phyloP scores from a whole-genome alignment of 306 rosid genomes.

The Prunus mira region DNA sequence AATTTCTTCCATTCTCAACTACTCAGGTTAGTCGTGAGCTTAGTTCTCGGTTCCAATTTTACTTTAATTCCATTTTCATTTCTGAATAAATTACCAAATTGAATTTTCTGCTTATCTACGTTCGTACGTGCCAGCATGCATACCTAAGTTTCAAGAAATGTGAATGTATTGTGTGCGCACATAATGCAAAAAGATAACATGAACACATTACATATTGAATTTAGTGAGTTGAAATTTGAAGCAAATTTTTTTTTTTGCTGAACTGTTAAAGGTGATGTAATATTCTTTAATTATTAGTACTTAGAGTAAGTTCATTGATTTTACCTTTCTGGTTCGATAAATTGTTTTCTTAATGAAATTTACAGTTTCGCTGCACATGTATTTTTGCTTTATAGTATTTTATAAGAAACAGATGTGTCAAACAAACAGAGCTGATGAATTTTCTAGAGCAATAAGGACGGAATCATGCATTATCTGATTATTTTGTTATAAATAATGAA shows the following conservation, averaged over 20 bases:
- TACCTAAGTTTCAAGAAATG: not conserved
- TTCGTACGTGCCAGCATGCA: not conserved
- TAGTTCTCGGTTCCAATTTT: not conserved
- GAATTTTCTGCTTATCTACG: not conserved
- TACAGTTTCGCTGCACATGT: not conserved
- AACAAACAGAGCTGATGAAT: not conserved
- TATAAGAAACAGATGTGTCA: not conserved
- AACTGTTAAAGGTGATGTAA: not conserved
- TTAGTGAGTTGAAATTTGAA: not conserved
- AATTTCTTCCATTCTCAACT: slow-evolving; percentile 49
- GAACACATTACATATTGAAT: not conserved
- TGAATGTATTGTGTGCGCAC: not conserved
- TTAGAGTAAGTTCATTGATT: not conserved
- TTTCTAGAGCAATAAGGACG: not conserved
- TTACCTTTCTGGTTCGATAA: not conserved
- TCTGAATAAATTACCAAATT: not conserved
- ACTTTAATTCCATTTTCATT: not conserved
- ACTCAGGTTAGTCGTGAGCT: slow-evolving; percentile 45
- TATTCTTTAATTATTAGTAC: not conserved
- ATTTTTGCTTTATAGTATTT: not conserved
- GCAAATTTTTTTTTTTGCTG: not conserved
- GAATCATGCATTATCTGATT: not conserved
- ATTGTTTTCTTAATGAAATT: not conserved
- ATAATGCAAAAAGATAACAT: not conserved
- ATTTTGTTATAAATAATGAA: not conserved